Evolutionary conservation across 2,329 filamentous ascomycete species (phyloP), one percentile per base, ranked within the genome.

Genomic region (Pezicula radicicola): DNA sequence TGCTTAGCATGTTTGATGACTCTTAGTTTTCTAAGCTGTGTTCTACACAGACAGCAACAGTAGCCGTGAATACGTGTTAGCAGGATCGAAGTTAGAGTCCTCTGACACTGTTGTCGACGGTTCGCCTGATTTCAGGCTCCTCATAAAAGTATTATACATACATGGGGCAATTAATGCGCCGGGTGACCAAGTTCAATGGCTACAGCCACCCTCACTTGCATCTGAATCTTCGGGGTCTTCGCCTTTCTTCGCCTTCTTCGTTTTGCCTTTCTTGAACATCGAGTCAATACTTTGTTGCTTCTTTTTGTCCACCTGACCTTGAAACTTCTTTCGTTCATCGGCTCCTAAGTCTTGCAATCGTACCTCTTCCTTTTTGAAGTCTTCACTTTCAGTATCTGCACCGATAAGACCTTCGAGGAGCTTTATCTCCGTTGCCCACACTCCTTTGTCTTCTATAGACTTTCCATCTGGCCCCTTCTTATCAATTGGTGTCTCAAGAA

Each of bases 371-470:
- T 74, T 69, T 59, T 70, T 74, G 66, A 97, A 97, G 61, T 89
- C 85, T 8, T 85, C 77, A n/a, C 81, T 76, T 35, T 91, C 87
- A 0, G 82, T 68, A 66, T 97, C 88, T 82, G 92, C 90, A 7
- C 86, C 93, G 39, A 97, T 87, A 47, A 99, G 75, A 43, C 84
- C 84, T 72, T 99, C 94, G 5, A 99, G 79, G 57, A 97, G 75
- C 74, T 97, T 97, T 71, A 99, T 97, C 73, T 99, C 94, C 43
- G 85, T 79, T 1, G 92, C 91, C 92, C 93, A 97, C 15, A 97
- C 79, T 49, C 81, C 76, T 68, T 86, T 90, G 68, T 97, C 91
- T 64, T 96, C 88, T 36, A 85, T 69, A 27, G 78, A 77, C 68
- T 86, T 86, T 41, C 87, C 87, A 57, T 85, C 77, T 45, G 77